Percentiles rank a stretch among this genome's conserved stretches.
Evolutionary conservation across 2,329 filamentous ascomycete genomes (phyloP).

Genomic region (Arthrobotrys pseudoclavata): DNA sequence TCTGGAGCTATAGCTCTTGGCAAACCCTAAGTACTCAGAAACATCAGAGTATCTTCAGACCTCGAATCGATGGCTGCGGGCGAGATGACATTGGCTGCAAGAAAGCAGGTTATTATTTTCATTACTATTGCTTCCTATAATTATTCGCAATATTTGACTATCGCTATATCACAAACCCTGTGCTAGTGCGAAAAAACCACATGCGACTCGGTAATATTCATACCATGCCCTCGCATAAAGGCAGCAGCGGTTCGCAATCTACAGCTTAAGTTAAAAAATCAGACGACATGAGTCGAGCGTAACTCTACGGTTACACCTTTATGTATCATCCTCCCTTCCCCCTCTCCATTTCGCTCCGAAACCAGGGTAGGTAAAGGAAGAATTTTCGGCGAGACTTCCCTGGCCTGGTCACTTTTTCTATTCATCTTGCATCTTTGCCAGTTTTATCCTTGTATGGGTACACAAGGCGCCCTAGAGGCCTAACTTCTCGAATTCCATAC

Average conservation of each 20-base stretch:
- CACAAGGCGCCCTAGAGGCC: neutral
- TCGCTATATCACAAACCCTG: slow-evolving; percentile 26
- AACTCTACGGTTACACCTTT: slow-evolving; percentile 43
- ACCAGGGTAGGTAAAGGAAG: slow-evolving; percentile 47
- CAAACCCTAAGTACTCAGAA: neutral
- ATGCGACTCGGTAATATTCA: slow-evolving; percentile 34
- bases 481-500: neutral
- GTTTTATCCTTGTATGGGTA: slow-evolving; percentile 16
- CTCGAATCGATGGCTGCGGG: slow-evolving; percentile 3
- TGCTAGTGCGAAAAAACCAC: slow-evolving; percentile 25
- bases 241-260: slow-evolving; percentile 43
- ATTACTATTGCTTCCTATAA: neutral
- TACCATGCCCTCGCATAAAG: slow-evolving; percentile 14
- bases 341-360: neutral
- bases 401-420: slow-evolving; percentile 7
- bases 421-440: slow-evolving; percentile 6
- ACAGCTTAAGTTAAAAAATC: slow-evolving; percentile 24
- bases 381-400: slow-evolving; percentile 55
- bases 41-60: slow-evolving; percentile 16
- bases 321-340: slow-evolving; percentile 3
- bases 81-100: slow-evolving; percentile 2
- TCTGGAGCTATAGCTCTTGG: slow-evolving; percentile 30
- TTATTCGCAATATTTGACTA: slow-evolving; percentile 32
- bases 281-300: slow-evolving; percentile 22
- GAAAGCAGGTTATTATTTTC: slow-evolving; percentile 45